Evolutionary conservation across 805 yeast species (phyloP), one percentile per base, ranked within the genome.

Genomic region (Wickerhamiella musiphila): DNA sequence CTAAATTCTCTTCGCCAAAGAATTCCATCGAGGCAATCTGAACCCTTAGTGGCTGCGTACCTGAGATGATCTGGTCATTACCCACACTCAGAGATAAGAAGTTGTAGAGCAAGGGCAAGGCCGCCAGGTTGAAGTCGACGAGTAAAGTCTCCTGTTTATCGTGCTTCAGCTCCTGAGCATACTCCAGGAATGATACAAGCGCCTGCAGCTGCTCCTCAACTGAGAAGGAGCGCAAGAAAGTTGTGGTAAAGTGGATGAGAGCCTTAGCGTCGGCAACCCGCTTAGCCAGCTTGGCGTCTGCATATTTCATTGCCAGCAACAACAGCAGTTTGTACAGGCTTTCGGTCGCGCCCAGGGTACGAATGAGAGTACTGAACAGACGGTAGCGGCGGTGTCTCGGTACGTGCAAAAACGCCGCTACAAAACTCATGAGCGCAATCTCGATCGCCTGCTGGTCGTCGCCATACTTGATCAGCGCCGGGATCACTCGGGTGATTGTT

Each of bases 371-470:
- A 2, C 78, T 66, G 46, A 79, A 90, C 33, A 90, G 58, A 48
- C 73, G 74, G 25, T 81, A 93, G 46, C 98, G 69, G 56, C 98
- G 78, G 52, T 90, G 98, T 51, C 94, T 72, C 39, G 98, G 98
- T 41, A 90, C 84, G 50, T 90, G 96, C 34, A 75, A 73, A 56
- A 90, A 81, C 1, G 98, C 96, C 36, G 93, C 73, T n/a, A 78
- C 81, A 49, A 90, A 90, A 45, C 93, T 77, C 31, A 90, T 69
- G 40, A 90, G 58, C 39, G 92, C 61, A 48, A 83, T 78, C 52
- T 84, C 94, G 33, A 74, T 68, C 51, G 82, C 93, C 35, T 70
- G 74, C 9, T 51, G 52, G 42, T 59, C 56, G 32, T 64, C 64
- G 6, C 50, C 53, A 18, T 60, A 56, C 26, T 64, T 61, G 2